Conservation (phyloP, 805 yeast species). For the Ogataea pignaliae region DNA sequence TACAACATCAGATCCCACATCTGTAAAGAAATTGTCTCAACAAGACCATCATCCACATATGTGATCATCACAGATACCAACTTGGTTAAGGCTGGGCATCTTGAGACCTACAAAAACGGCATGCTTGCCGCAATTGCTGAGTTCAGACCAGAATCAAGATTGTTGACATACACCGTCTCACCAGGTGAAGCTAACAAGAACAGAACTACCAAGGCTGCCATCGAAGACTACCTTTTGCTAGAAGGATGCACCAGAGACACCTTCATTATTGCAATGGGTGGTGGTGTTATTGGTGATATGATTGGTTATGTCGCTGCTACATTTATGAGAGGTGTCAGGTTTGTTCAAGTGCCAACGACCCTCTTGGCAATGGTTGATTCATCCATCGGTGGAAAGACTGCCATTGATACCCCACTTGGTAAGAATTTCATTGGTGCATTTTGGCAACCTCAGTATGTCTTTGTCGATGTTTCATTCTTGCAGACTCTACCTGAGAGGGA, state of each 20-base stretch:
- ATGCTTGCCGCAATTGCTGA: conserved; percentile 36
- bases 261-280: conserved; percentile 90
- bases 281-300: conserved; percentile 99
- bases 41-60: conserved; percentile 81
- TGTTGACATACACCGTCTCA: conserved; percentile 68
- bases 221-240: conserved; percentile 80
- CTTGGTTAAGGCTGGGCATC: conserved; percentile 61
- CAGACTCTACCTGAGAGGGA: conserved; percentile 89
- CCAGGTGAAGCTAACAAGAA: conserved; percentile 94
- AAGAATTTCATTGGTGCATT: conserved; percentile 96
- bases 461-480: conserved; percentile 83
- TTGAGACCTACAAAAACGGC: conserved; percentile 39
- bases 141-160: conserved; percentile 52
- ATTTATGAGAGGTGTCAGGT: conserved; percentile 96
- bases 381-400: conserved; percentile 97
- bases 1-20: conserved; percentile 73
- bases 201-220: conserved; percentile 83
- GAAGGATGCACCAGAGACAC: conserved; percentile 96
- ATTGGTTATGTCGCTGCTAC: conserved; percentile 99
- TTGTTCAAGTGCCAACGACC: conserved; percentile 91
- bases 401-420: conserved; percentile 94
- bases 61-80: conserved; percentile 87
- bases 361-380: conserved; percentile 96
- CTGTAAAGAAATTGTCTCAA: conserved; percentile 56
- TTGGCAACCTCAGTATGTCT: conserved; percentile 90